A percentile compares a stretch with the other conserved stretches of the same genome.
Conservation (phyloP, 2,329 filamentous ascomycete genomes). For the Thermoascus crustaceus region DNA sequence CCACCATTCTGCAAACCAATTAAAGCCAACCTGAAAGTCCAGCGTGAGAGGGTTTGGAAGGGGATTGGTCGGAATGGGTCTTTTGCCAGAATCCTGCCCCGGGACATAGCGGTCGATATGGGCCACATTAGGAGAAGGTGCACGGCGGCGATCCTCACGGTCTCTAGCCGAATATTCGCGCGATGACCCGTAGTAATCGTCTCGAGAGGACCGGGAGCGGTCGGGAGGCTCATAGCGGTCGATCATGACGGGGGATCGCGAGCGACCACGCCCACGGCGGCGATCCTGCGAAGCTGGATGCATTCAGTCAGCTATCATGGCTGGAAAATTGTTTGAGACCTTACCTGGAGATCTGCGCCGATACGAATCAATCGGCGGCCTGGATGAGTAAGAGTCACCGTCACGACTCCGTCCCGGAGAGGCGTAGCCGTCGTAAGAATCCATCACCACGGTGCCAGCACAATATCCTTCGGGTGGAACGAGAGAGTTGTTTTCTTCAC, state of each 20-base stretch:
- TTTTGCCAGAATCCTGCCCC: conserved; percentile 49
- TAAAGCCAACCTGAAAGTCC: conserved; percentile 60
- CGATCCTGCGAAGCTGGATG: conserved; percentile 32
- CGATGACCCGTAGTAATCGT: conserved; percentile 47
- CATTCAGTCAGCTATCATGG: conserved; percentile 2
- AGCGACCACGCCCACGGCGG: conserved; percentile 42
- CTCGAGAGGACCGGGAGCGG: conserved; percentile 41
- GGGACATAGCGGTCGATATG: conserved; percentile 60
- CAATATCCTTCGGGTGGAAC: too few relatives aligned
- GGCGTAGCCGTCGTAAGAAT: conserved; percentile 39
- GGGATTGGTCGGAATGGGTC: conserved; percentile 47
- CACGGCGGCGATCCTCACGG: conserved; percentile 50
- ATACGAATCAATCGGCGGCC: conserved; percentile 32
- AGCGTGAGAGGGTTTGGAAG: conserved; percentile 54
- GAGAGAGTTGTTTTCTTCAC: too few relatives aligned
- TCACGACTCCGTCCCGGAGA: conserved; percentile 38
- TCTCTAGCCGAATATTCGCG: conserved; percentile 40
- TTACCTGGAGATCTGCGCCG: conserved; percentile 41
- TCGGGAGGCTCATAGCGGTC: conserved; percentile 56
- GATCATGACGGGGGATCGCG: conserved; percentile 54
- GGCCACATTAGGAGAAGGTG: conserved; percentile 49
- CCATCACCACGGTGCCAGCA: conserved; percentile 30
- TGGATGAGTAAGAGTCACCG: conserved; percentile 29
- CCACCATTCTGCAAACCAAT: conserved; percentile 63
- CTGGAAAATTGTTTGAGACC: conserved; percentile 7